phyloP scores from a whole-genome alignment of 495 filamentous ascomycete species.

The Penicillium longicatenatum region DNA sequence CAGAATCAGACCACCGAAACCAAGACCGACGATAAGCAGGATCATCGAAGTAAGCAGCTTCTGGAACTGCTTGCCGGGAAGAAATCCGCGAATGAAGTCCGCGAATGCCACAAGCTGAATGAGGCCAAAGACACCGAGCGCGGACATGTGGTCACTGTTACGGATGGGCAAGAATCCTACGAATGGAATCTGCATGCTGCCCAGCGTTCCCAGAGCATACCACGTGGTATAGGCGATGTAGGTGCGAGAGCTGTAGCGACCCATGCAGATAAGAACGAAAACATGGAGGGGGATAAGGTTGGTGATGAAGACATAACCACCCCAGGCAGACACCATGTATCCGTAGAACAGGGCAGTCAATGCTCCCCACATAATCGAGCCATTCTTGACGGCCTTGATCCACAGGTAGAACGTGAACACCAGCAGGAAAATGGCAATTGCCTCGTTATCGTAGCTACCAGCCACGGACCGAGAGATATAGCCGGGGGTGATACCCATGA shows the following conservation, averaged over 20 bases:
- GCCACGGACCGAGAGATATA: constrained; percentile 98
- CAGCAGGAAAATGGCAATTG: constrained; percentile 97
- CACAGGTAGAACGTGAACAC: constrained; percentile 99
- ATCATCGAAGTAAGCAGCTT: constrained; percentile 77
- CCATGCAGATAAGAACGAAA: constrained; percentile 96
- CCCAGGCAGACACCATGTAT: constrained; percentile 99
- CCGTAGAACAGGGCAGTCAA: constrained; percentile 96
- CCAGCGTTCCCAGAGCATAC: constrained; percentile 95
- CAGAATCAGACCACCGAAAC: constrained; percentile 72
- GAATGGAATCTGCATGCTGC: constrained; percentile 99
- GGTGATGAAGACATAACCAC: constrained; percentile 99
- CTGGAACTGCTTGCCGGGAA: constrained; percentile 94
- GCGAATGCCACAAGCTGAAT: constrained; percentile 93
- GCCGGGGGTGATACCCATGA: constrained; percentile 97
- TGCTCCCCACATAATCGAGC: constrained; percentile 94
- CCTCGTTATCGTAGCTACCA: constrained; percentile 99
- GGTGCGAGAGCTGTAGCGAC: constrained; percentile 86
- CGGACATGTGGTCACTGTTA: constrained; percentile 98
- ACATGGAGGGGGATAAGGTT: constrained; percentile 95
- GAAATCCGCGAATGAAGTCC: constrained; percentile 81
- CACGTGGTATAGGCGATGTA: constrained; percentile 98
- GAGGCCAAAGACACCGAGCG: constrained; percentile 93
- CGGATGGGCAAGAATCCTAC: constrained; percentile 96
- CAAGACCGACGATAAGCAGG: constrained; percentile 72
- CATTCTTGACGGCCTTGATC: constrained; percentile 97